phyloP scores from a whole-genome alignment of 768 basidiomycete genomes.

The Podaxis pistillaris region DNA sequence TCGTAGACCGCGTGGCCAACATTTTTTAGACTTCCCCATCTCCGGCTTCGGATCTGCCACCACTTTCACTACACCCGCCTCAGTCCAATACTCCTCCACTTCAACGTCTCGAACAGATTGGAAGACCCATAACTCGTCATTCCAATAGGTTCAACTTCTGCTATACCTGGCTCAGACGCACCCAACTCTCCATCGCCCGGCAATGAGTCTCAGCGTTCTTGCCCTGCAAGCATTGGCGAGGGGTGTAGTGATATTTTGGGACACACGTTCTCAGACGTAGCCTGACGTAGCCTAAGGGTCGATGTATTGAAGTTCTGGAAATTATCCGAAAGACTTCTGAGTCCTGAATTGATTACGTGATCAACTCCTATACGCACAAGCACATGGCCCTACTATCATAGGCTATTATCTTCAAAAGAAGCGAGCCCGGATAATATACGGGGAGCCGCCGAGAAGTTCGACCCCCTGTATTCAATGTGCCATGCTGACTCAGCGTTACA shows the following conservation, averaged over 20 bases:
- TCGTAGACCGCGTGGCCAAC: neutral
- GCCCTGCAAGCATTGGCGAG: neutral
- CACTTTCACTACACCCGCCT: neutral
- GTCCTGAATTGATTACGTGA: neutral
- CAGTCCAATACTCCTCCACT: neutral
- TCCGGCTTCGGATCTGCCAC: neutral
- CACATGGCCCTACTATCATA: neutral
- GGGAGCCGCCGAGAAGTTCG: slow-evolving; percentile 2
- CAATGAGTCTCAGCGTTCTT: slow-evolving; percentile 22
- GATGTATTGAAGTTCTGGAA: neutral
- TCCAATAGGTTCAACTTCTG: slow-evolving; percentile 26
- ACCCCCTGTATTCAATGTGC: neutral
- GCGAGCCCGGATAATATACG: slow-evolving; percentile 21
- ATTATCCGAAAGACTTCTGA: neutral
- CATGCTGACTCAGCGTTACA: neutral
- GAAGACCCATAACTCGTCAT: slow-evolving; percentile 21
- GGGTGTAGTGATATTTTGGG: neutral
- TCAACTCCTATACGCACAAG: neutral
- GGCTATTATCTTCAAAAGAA: neutral
- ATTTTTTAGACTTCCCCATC: neutral
- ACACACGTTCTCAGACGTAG: slow-evolving; percentile 21
- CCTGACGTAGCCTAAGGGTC: slow-evolving; percentile 17
- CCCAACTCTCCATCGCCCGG: slow-evolving; percentile 32
- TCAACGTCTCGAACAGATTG: neutral
- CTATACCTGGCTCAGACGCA: slow-evolving; percentile 27